Evolutionary conservation across 2,329 filamentous ascomycete genomes (phyloP).

Genomic region (Colletotrichum orbiculare): DNA sequence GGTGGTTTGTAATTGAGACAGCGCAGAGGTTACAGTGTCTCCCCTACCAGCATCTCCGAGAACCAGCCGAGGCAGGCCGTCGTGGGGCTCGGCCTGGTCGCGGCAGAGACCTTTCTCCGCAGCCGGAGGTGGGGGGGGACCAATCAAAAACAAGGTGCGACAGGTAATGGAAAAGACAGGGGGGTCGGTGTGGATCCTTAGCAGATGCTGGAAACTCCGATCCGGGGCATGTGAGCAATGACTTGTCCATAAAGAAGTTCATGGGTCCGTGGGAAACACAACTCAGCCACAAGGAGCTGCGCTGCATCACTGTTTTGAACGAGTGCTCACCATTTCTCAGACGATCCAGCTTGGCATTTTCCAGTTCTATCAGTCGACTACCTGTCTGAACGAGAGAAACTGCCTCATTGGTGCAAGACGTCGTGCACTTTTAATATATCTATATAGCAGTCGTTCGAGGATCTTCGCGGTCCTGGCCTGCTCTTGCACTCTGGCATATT

Average conservation of each 20-base stretch:
- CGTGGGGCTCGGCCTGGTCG: conserved; percentile 26
- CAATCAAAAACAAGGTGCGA: conserved; percentile 11
- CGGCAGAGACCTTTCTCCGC: conserved; percentile 33
- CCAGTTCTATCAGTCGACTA: no score
- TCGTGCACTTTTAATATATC: no score
- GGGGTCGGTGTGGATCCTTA: conserved; percentile 19
- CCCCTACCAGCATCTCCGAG: conserved; percentile 20
- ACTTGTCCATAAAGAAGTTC: not conserved
- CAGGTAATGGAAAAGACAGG: conserved; percentile 3
- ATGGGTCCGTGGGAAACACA: conserved; percentile 18
- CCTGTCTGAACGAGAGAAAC: no score
- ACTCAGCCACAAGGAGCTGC: conserved; percentile 5
- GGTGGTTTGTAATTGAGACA: conserved; percentile 27
- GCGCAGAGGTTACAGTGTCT: not conserved
- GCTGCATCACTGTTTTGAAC: not conserved
- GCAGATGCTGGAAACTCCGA: conserved; percentile 7
- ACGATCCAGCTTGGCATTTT: not conserved
- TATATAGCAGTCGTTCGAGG: not conserved
- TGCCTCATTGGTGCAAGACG: no score
- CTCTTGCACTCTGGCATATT: not conserved
- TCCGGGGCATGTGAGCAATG: conserved; percentile 27
- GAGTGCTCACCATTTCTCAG: no score
- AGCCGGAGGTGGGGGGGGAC: conserved; percentile 32
- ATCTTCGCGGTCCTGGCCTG: not conserved
- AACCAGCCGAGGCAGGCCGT: conserved; percentile 35